Evolutionary conservation across 1,284 basidiomycete species (phyloP).

Genomic region (Melampsora americana): DNA sequence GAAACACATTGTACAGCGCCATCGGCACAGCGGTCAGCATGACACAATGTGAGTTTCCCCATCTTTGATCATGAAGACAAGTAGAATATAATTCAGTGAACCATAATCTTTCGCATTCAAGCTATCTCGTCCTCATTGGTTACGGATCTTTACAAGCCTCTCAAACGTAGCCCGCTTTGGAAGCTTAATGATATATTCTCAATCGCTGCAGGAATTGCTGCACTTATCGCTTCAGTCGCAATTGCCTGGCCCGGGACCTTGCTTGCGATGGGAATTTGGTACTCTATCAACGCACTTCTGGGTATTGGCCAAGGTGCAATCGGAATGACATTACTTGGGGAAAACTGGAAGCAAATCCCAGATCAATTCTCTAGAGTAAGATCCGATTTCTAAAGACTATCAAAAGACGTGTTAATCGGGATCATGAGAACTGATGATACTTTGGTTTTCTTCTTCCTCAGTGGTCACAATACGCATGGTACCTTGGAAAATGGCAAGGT

Average conservation of each 20-base stretch:
- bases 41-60: conserved; percentile 20
- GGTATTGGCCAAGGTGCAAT: conserved; percentile 22
- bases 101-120: background rate
- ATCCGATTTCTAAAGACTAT: background rate
- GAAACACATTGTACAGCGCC: conserved; percentile 33
- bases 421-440: background rate
- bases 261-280: conserved; percentile 29
- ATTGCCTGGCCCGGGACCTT: conserved; percentile 26
- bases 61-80: background rate
- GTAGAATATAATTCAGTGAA: background rate
- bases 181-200: conserved; percentile 31
- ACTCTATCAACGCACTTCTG: conserved; percentile 25
- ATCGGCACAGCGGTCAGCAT: conserved; percentile 25
- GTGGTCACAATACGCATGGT: conserved; percentile 41
- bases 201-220: conserved; percentile 21
- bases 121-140: conserved; percentile 29
- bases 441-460: conserved; percentile 12
- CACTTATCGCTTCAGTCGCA: conserved; percentile 31
- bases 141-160: conserved; percentile 33
- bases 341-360: conserved; percentile 19
- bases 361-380: conserved; percentile 33
- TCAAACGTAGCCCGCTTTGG: conserved; percentile 32
- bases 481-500: conserved; percentile 33
- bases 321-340: conserved; percentile 22
- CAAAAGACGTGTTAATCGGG: background rate